These are phyloP conservation scores for Hyparrhenia diplandra DNA, from an alignment of 176 grass and related monocot species.

Conservation along the genomic window DNA sequence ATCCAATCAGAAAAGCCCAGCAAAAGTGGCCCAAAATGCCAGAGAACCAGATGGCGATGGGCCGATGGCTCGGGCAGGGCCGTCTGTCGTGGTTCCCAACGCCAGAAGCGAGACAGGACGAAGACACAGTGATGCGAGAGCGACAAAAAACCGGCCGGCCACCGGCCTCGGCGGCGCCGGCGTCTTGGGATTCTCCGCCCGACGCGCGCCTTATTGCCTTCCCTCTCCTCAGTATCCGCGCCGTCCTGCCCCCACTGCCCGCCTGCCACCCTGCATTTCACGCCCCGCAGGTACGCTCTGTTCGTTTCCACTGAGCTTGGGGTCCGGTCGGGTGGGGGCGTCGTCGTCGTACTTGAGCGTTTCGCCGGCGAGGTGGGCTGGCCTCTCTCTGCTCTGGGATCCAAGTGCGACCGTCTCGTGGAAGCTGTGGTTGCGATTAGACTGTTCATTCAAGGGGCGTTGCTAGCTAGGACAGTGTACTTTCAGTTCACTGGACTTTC, in stretches of 20 bases:
- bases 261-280: neutral
- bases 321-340: neutral
- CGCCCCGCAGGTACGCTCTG: neutral
- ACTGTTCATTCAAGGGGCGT: neutral
- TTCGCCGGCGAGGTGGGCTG: neutral
- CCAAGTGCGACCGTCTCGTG: neutral
- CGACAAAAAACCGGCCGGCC: too few species aligned
- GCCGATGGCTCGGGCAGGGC: neutral
- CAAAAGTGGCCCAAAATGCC: neutral
- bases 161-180: conserved; percentile 2
- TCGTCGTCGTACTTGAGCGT: neutral
- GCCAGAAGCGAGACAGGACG: too few species aligned
- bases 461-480: neutral
- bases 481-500: neutral
- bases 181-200: conserved; percentile 31
- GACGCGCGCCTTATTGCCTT: conserved; percentile 9
- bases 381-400: neutral
- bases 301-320: neutral
- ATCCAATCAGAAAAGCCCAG: neutral
- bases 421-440: neutral
- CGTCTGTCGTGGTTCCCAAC: too few species aligned
- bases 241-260: neutral
- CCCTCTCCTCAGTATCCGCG: neutral
- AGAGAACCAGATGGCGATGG: neutral
- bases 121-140: too few species aligned